phyloP scores from a whole-genome alignment of 2,329 filamentous ascomycete species.

The Nemania sp. region DNA sequence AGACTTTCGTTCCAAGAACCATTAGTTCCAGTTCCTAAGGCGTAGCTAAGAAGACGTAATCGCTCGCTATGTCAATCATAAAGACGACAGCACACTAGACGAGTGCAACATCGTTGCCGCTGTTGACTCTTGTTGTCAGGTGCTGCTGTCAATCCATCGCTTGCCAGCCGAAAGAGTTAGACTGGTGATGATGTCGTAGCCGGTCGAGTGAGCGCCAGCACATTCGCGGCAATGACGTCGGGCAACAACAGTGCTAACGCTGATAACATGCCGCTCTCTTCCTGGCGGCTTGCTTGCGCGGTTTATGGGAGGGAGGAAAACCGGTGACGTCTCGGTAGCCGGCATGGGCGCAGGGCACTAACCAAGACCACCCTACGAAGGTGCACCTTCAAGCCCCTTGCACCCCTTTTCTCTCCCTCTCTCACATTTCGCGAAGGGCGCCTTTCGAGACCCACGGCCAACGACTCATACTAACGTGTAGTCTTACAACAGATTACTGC shows the following conservation, averaged over 20 bases:
- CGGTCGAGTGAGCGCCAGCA: conserved; percentile 57
- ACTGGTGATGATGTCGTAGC: conserved; percentile 64
- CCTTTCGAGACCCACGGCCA: neutral
- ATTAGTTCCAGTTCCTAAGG: conserved; percentile 57
- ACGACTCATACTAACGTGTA: conserved; percentile 10
- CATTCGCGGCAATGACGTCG: conserved; percentile 66
- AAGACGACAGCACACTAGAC: conserved; percentile 41
- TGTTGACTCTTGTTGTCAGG: conserved; percentile 55
- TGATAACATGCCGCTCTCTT: conserved; percentile 59
- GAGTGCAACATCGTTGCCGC: conserved; percentile 45
- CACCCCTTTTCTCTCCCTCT: neutral
- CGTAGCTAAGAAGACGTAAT: conserved; percentile 56
- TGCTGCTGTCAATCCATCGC: conserved; percentile 66
- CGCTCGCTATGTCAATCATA: conserved; percentile 60
- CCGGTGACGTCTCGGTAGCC: conserved; percentile 60
- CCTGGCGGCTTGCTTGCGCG: conserved; percentile 61
- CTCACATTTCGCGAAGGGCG: neutral
- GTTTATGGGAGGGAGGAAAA: conserved; percentile 55
- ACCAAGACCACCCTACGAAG: conserved; percentile 55
- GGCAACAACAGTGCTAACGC: conserved; percentile 61
- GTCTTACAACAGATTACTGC: conserved; percentile 46
- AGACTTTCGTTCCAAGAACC: conserved; percentile 52
- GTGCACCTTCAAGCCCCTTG: conserved; percentile 28
- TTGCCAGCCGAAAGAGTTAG: conserved; percentile 59
- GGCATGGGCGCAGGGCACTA: conserved; percentile 56